Evolutionary conservation across 2,329 filamentous ascomycete genomes (phyloP), one percentile per base, ranked within the genome.

Genomic region (Botrytis elliptica): DNA sequence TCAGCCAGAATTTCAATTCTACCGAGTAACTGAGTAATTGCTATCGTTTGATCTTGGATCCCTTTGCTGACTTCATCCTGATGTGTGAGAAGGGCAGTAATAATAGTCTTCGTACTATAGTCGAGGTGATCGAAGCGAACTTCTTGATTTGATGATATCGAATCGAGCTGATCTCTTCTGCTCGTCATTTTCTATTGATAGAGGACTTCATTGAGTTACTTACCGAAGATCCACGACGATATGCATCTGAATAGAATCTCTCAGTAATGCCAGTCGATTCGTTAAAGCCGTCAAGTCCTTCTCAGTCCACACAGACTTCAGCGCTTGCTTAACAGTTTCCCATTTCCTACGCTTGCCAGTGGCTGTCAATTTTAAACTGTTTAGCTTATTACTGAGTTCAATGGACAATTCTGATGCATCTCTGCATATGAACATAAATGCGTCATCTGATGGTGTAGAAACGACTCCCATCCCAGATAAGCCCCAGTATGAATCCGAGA

Each of bases 161-260:
- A 9, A 8, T 55, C 1, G 22, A 65, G 40, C n/a, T 65, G 59
- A n/a, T 65, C 38, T 42, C 70, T 71, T 49, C 12, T 6, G 10
- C 40, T 40, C 7, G 42, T 52, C 4, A 69, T 4, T 57, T n/a
- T 22, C 33, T 22, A 40, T 33, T 52, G 22, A 36, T 25, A 25
- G 46, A 36, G 20, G 44, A 40, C 38, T 40, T 33, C 20, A 36
- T 40, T 5, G 36, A 18, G 4, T 38, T 33, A 40, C 40, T 46
- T 22, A 71, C 70, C 59, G 16, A n/a, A 71, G 60, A 38, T 57
- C 33, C 6, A 65, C 44, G 12, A 65, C 44, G 3, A 71, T 33
- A 55, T 71, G 70, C 42, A 66, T 66, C n/a, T 71, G 59, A n/a
- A 71, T 66, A 1, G 42, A 65, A n/a, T 72, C 60, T 36, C 60